Base-by-base conservation (phyloP, 116 monocot genomes). In the Thalassia testudinum region DNA sequence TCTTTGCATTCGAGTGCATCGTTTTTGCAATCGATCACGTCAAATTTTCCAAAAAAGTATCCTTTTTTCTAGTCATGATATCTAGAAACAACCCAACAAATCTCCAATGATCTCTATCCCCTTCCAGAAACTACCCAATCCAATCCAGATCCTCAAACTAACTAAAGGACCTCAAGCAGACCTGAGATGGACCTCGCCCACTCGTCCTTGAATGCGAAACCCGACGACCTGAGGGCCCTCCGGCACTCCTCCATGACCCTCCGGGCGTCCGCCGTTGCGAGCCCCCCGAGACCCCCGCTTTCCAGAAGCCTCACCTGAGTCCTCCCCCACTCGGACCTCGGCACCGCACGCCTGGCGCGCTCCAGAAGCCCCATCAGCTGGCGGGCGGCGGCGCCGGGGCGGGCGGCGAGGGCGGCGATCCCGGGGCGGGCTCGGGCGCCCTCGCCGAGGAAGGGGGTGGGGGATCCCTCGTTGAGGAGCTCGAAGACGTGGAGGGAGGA, bases 151-250 rank as follows among this genome's bases (percentile, higher is more conserved):
- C 30, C 10, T 5, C 30, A 34, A 34, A 34, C 30, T n/a, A n/a
- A n/a, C n/a, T n/a, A 34, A 5, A 34, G 30, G 30, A 34, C 6
- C 30, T 34, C 30, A 16, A 20, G 10, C 56, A 10, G 79, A 71
- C 92, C 92, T 86, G 92, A 43, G 62, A 95, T 95, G 21, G 84
- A 84, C 47, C 47, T 72, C 7, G 88, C 88, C 95, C 95, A 95
- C 7, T 88, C 72, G 26, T 74, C 71, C 61, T 60, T 59, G 37
- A 95, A 95, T 18, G 24, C 49, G 43, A 95, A 95, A 0, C 74
- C 81, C 0, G 95, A 84, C 1, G 12, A 19, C 56, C 65, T 76
- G 66, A 95, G 47, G 26, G 70, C 67, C 27, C 19, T 85, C 76
- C 95, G 71, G 53, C 84, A 95, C 47, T 81, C 76, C 28, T 78